A percentile compares a stretch with the other conserved stretches of the same genome.
These are phyloP conservation scores for Durusdinium trenchii DNA, from an alignment of 73 alveolate species.

Conservation along the genomic window DNA sequence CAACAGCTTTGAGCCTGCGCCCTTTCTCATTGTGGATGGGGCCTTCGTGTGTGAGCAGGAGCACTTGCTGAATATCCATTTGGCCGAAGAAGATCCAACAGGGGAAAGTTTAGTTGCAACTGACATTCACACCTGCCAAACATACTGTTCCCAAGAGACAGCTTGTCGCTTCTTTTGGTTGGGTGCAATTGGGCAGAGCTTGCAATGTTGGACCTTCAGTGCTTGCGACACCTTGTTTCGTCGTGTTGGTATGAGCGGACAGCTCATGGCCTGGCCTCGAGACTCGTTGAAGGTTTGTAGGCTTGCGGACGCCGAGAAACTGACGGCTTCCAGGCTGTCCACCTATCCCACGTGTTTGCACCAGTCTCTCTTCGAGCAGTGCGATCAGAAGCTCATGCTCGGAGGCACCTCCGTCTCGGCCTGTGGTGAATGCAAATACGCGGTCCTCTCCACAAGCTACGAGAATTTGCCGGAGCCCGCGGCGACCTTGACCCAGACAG, in stretches of 20 bases:
- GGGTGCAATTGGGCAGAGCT: neutral
- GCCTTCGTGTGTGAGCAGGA: neutral
- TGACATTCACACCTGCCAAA: neutral
- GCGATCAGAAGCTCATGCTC: conserved; percentile 16
- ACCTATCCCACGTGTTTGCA: neutral
- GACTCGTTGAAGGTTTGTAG: neutral
- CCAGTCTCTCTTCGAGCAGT: conserved; percentile 26
- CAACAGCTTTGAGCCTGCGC: neutral
- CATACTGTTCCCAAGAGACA: neutral
- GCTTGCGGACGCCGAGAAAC: neutral
- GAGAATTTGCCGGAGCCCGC: neutral
- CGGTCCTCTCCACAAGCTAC: neutral
- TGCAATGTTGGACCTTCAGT: conserved; percentile 37
- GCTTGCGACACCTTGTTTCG: neutral
- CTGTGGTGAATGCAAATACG: neutral
- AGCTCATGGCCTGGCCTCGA: neutral
- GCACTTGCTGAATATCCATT: neutral
- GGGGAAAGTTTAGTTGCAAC: neutral
- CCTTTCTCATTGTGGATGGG: conserved; percentile 1
- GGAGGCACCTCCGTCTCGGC: conserved; percentile 8
- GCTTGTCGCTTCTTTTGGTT: conserved; percentile 11
- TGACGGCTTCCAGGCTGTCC: neutral
- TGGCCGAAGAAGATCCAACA: neutral
- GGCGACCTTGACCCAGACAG: neutral
- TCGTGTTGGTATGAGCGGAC: neutral